Percentiles rank a stretch among this genome's conserved stretches.
Evolutionary conservation across 2,329 filamentous ascomycete species (phyloP).

Genomic region (Beauveria medogensis): DNA sequence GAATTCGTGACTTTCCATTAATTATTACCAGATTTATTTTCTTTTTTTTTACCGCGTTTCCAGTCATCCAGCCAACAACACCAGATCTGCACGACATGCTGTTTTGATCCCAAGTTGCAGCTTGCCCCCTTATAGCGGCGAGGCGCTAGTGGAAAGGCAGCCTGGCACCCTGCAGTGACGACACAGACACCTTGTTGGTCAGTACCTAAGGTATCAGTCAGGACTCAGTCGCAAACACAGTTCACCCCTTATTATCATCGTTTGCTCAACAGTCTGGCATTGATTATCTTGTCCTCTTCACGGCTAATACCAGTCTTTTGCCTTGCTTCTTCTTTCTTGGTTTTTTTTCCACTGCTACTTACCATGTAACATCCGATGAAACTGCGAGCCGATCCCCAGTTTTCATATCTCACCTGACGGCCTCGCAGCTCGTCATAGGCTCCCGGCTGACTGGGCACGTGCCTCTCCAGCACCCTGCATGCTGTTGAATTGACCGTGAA

Average conservation of each 20-base stretch:
- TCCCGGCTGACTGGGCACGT: neutral
- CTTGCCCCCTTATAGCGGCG: neutral
- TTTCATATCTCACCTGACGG: conserved; percentile 2
- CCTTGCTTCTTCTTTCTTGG: neutral
- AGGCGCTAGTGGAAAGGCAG: neutral
- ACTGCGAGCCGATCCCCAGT: neutral
- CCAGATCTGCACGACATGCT: neutral
- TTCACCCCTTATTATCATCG: neutral
- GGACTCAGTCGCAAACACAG: neutral
- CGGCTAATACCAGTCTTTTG: neutral
- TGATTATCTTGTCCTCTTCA: too few relatives aligned
- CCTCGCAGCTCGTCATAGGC: neutral
- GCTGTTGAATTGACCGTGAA: neutral
- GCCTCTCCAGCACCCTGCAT: neutral
- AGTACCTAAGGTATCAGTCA: neutral
- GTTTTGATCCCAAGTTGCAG: neutral
- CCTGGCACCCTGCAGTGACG: neutral
- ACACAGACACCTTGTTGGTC: neutral
- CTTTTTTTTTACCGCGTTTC: too few relatives aligned
- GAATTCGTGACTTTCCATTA: neutral
- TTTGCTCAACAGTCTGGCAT: too few relatives aligned
- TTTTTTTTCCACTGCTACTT: neutral
- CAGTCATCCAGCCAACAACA: neutral
- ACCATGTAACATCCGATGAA: neutral
- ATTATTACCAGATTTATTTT: too few relatives aligned